These are phyloP conservation scores for Triangularia setosa DNA, from an alignment of 2,329 filamentous ascomycete genomes.

Conservation along the genomic window DNA sequence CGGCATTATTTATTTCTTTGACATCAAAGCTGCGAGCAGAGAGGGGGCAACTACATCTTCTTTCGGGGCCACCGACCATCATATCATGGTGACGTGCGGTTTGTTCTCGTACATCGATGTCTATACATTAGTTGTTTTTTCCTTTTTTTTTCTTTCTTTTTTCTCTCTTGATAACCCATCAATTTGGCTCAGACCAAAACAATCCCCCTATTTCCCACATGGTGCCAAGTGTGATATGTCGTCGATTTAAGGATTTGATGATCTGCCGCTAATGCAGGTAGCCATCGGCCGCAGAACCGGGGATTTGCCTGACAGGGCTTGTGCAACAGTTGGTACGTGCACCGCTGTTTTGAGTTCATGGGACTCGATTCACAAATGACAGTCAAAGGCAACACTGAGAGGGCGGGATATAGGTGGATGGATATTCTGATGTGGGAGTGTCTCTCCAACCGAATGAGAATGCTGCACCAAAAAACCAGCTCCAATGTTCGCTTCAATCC, in stretches of 20 bases:
- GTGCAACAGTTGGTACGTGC: not conserved
- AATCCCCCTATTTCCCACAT: not conserved
- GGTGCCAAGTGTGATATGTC: slow-evolving; percentile 12
- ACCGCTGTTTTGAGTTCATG: not conserved
- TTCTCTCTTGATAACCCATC: not conserved
- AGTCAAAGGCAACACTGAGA: not conserved
- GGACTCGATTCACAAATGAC: not conserved
- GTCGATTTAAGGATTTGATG: slow-evolving; percentile 18
- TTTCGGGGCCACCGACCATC: not conserved
- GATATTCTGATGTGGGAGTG: not conserved
- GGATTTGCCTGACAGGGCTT: not conserved
- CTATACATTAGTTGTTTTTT: not conserved
- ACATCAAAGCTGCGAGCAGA: not conserved
- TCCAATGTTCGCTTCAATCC: not conserved
- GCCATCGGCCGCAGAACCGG: not conserved
- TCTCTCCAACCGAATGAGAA: not conserved
- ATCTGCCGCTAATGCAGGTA: slow-evolving; percentile 14
- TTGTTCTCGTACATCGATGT: not conserved
- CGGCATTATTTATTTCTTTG: not conserved
- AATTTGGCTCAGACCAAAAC: not conserved
- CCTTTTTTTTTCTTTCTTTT: not conserved
- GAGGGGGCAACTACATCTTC: not conserved
- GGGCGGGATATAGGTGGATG: not conserved
- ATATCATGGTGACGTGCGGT: not conserved
- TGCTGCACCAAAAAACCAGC: not conserved